A percentile compares a stretch with the other conserved stretches of the same genome.
These are phyloP conservation scores for Juglanconis sp. DNA, from an alignment of 2,329 filamentous ascomycete species.

Conservation along the genomic window DNA sequence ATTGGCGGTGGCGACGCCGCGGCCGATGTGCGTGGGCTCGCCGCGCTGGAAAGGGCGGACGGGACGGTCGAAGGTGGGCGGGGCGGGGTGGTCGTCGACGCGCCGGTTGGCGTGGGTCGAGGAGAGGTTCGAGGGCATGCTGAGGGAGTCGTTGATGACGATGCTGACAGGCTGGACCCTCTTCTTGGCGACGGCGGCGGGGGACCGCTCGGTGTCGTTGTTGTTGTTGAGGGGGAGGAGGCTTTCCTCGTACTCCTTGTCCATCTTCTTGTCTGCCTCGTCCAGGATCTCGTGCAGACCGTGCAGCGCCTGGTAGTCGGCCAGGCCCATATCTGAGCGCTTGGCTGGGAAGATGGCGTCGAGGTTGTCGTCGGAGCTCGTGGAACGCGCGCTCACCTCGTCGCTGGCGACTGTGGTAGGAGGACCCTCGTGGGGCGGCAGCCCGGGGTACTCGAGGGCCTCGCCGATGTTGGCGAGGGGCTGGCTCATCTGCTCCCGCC, in stretches of 20 bases:
- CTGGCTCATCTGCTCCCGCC: too few species aligned
- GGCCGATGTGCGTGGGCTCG: not conserved
- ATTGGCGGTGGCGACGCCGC: too few species aligned
- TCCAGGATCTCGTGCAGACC: not conserved
- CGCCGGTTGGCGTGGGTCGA: not conserved
- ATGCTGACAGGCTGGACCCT: not conserved
- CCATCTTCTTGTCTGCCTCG: not conserved
- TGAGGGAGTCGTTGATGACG: too few species aligned
- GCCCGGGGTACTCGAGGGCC: too few species aligned
- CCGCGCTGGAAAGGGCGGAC: not conserved
- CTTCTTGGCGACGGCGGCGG: not conserved
- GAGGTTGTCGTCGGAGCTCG: not conserved
- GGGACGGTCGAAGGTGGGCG: not conserved
- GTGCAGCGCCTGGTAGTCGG: conserved; percentile 8
- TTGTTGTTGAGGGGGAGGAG: not conserved
- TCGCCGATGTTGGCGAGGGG: too few species aligned
- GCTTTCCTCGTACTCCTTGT: not conserved
- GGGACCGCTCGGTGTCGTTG: not conserved
- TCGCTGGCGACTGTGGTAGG: too few species aligned
- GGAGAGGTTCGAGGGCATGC: not conserved
- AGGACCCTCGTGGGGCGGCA: too few species aligned
- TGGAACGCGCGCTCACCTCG: too few species aligned
- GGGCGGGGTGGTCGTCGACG: not conserved
- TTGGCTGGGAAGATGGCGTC: not conserved
- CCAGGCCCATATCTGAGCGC: conserved; percentile 1